phyloP scores from a whole-genome alignment of 257 asterid genomes.

The Petrea volubilis region DNA sequence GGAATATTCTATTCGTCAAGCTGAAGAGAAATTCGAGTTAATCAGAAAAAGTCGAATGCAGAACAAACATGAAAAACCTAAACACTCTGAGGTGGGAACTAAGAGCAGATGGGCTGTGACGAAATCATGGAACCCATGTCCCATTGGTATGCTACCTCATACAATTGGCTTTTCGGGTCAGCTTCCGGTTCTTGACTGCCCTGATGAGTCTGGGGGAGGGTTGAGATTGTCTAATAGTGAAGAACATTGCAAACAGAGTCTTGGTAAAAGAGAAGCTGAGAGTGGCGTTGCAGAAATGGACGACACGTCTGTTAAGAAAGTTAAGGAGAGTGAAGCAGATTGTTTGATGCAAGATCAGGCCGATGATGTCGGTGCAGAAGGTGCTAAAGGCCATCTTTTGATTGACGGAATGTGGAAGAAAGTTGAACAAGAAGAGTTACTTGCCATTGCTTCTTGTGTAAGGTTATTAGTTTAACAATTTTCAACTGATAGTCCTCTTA shows the following conservation, averaged over 20 bases:
- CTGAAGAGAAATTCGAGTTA: constrained; percentile 49
- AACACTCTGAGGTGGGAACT: neutral
- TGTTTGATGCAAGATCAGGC: constrained; percentile 14
- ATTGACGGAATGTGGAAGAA: constrained; percentile 71
- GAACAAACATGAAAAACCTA: constrained; percentile 25
- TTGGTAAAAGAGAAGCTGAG: constrained; percentile 58
- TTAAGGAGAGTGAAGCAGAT: constrained; percentile 29
- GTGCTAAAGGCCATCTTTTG: constrained; percentile 53
- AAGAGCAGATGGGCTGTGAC: constrained; percentile 51
- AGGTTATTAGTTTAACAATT: constrained; percentile 39
- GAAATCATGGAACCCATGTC: constrained; percentile 75
- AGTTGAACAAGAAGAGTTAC: constrained; percentile 51
- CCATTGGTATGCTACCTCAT: constrained; percentile 81
- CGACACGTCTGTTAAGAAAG: constrained; percentile 24
- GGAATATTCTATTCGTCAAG: constrained; percentile 49
- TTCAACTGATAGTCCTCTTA: neutral
- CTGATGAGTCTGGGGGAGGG: constrained; percentile 25
- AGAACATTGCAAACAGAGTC: constrained; percentile 22
- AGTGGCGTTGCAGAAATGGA: constrained; percentile 32
- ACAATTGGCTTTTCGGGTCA: constrained; percentile 60
- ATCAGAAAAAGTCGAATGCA: constrained; percentile 29
- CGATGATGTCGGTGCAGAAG: constrained; percentile 20
- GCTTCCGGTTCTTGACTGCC: constrained; percentile 51
- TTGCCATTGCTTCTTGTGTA: constrained; percentile 57
- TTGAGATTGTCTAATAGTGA: constrained; percentile 17